phyloP scores from a whole-genome alignment of 768 basidiomycete species.

The Tremella mesenterica region DNA sequence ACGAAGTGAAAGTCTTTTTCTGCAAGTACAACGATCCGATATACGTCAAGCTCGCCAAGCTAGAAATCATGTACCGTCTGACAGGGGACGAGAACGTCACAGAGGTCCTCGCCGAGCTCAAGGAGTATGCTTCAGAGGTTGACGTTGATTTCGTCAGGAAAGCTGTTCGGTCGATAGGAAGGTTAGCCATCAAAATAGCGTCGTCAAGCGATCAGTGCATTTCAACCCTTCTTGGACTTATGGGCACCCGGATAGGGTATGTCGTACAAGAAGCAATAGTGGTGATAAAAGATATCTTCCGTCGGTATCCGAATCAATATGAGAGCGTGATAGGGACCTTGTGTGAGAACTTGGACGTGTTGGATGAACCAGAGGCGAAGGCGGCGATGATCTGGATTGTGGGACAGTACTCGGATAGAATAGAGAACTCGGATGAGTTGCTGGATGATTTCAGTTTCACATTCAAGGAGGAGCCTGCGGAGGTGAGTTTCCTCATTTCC shows the following conservation, averaged over 20 bases:
- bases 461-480: conserved; percentile 86
- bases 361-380: conserved; percentile 95
- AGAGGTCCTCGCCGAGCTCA: conserved; percentile 86
- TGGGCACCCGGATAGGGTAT: conserved; percentile 88
- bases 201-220: conserved; percentile 84
- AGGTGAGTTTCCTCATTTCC: conserved; percentile 53
- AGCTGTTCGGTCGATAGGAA: conserved; percentile 92
- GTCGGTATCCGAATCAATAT: conserved; percentile 91
- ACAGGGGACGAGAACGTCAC: conserved; percentile 87
- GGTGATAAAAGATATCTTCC: conserved; percentile 96
- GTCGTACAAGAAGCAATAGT: conserved; percentile 96
- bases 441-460: conserved; percentile 82
- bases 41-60: conserved; percentile 94
- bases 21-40: conserved; percentile 99
- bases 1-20: conserved; percentile 98
- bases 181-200: conserved; percentile 94
- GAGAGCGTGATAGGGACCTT: conserved; percentile 90
- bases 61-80: conserved; percentile 97
- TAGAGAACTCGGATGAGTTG: conserved; percentile 91
- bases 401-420: conserved; percentile 89
- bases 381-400: conserved; percentile 97
- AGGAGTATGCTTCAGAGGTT: conserved; percentile 98
- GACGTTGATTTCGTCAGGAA: conserved; percentile 97
- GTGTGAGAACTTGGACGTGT: conserved; percentile 79
- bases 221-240: conserved; percentile 68